Evolutionary conservation across 2,329 filamentous ascomycete genomes (phyloP), one percentile per base, ranked within the genome.

Genomic region (Ophiosphaerella herpotricha): DNA sequence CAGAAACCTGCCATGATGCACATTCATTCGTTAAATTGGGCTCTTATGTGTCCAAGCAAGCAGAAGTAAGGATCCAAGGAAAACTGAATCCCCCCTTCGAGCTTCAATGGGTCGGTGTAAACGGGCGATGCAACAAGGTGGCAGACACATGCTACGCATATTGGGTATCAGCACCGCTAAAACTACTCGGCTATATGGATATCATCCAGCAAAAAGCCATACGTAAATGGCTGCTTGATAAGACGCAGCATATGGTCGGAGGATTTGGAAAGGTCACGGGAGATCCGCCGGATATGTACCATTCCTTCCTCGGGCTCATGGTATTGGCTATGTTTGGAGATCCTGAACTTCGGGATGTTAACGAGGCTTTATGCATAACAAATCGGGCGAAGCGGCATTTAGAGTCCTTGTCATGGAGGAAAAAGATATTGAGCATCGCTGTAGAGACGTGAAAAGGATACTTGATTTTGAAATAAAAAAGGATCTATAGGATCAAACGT

Each of bases 111-210:
- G 82, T 90, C 1, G 94, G 92, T 8, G 91, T 95, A 75, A 96
- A 95, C 65, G 94, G 94, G 23, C 85, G 94, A 42, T 86, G 85
- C 69, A 97, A 96, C 77, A 99, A 99, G 73, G 82, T 87, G 40
- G 89, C 90, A 8, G 94, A 99, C 74, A 97, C 94, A 0, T 99
- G 94, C 75, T 99, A 99, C 73, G 88, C 85, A 18, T 99, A 93
- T 80, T 99, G 94, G 94, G 90, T 90, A 0, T 81, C 82, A 4
- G 91, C 85, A 2, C 85, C 91, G 43, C 70, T 73, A 8, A 56
- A 63, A 40, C 52, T 69, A 3, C 61, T 74, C 12, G 64, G 60
- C 12, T 61, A 81, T 48, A 73, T 79, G 11, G 70, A 80, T 1
- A 74, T 91, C n/a, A 74, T 91, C 24, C 79, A 87, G 49, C 72